Conservation (phyloP, 139 green algal genomes). For the Pycnococcus provasolii region DNA sequence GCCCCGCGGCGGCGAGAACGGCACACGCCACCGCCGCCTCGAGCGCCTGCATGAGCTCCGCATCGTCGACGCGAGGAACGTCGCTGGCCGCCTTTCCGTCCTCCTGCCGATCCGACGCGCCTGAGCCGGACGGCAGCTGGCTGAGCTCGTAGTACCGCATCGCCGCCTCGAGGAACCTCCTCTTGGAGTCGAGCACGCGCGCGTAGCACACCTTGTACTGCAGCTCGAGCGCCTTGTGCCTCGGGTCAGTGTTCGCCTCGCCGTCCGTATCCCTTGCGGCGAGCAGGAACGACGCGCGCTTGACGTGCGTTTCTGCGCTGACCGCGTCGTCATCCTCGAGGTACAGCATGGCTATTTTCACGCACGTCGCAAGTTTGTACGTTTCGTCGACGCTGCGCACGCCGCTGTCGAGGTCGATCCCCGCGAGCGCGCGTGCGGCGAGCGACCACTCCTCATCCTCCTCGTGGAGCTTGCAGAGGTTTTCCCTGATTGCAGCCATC, state of each 20-base stretch:
- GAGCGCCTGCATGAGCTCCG: conserved; percentile 51
- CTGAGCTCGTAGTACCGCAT: conserved; percentile 75
- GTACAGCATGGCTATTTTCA: conserved; percentile 92
- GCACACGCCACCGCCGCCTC: conserved; percentile 69
- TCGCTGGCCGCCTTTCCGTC: conserved; percentile 16
- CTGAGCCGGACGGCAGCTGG: conserved; percentile 23
- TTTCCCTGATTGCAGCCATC: conserved; percentile 44
- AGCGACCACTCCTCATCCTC: conserved; percentile 75
- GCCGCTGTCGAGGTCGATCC: conserved; percentile 65
- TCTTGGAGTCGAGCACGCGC: conserved; percentile 86
- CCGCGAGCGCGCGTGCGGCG: conserved; percentile 66
- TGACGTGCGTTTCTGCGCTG: conserved; percentile 83
- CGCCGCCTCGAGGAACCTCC: conserved; percentile 82
- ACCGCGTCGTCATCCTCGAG: conserved; percentile 76
- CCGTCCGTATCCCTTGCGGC: conserved; percentile 17
- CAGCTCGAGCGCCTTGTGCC: conserved; percentile 72
- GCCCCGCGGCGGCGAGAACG: conserved; percentile 77
- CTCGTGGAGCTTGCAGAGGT: conserved; percentile 54
- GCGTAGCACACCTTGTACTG: conserved; percentile 95
- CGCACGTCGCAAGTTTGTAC: conserved; percentile 78
- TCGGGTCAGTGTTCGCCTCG: background rate
- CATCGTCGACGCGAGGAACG: conserved; percentile 42
- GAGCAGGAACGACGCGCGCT: conserved; percentile 78
- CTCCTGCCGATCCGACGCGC: conserved; percentile 39
- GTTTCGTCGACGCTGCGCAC: conserved; percentile 37